These are phyloP conservation scores for Nemania abortiva DNA, from an alignment of 2,329 filamentous ascomycete genomes.

Conservation along the genomic window DNA sequence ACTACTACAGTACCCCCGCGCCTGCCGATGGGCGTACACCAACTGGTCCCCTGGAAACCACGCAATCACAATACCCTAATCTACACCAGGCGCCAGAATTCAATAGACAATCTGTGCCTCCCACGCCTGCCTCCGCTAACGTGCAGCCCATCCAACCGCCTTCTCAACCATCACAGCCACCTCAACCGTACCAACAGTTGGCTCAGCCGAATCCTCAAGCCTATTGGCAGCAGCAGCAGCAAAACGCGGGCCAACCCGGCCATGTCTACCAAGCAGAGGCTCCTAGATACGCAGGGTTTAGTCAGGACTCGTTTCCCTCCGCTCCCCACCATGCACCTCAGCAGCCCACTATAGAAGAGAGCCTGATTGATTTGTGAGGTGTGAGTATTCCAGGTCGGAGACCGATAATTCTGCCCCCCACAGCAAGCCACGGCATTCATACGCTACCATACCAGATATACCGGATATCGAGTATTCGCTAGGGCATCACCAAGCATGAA, in stretches of 20 bases:
- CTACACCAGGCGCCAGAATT: slow-evolving; percentile 62
- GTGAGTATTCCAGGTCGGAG: not conserved
- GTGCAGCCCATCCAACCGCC: slow-evolving; percentile 42
- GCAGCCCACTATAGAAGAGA: slow-evolving; percentile 76
- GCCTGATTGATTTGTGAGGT: slow-evolving; percentile 78
- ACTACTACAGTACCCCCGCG: slow-evolving; percentile 66
- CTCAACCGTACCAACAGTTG: slow-evolving; percentile 29
- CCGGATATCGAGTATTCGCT: not conserved
- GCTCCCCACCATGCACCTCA: slow-evolving; percentile 72
- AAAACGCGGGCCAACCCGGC: slow-evolving; percentile 58
- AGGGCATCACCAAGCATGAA: not conserved
- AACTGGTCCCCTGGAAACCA: slow-evolving; percentile 57
- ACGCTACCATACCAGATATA: not conserved
- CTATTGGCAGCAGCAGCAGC: slow-evolving; percentile 64
- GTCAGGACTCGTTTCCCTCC: slow-evolving; percentile 73
- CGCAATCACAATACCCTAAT: slow-evolving; percentile 65
- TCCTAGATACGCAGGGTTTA: slow-evolving; percentile 62
- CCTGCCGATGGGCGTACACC: slow-evolving; percentile 54
- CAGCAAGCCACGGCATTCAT: not conserved
- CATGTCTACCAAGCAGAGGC: slow-evolving; percentile 51
- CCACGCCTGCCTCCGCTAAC: slow-evolving; percentile 51
- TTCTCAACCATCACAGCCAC: slow-evolving; percentile 33
- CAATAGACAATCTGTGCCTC: slow-evolving; percentile 58
- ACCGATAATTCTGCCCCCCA: not conserved
- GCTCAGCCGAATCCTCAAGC: slow-evolving; percentile 56